Evolutionary conservation across 768 basidiomycete genomes (phyloP).

Genomic region (Mycena galericulata): DNA sequence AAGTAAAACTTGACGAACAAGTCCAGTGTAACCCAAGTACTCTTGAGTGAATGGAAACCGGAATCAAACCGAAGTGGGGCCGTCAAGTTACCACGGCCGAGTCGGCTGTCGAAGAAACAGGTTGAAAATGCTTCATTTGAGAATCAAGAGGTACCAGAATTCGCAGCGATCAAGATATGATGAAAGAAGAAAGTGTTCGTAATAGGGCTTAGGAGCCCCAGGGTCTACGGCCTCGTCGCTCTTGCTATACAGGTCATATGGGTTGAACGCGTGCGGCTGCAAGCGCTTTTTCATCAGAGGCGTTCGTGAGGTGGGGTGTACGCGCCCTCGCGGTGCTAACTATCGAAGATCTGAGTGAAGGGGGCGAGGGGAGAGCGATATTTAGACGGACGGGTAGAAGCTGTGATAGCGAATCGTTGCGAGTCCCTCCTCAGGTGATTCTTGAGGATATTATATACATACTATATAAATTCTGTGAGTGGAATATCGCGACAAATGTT

Average conservation of each 20-base stretch:
- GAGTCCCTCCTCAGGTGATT: no score
- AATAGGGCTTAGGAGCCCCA: slow-evolving; percentile 82
- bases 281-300: slow-evolving; percentile 73
- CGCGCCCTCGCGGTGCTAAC: slow-evolving; percentile 91
- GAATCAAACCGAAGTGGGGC: no score
- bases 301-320: slow-evolving; percentile 84
- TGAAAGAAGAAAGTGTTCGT: slow-evolving; percentile 80
- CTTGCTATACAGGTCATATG: slow-evolving; percentile 95
- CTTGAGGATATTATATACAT: slow-evolving; percentile 87
- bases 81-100: no score
- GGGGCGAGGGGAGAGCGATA: no score
- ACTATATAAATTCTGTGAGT: slow-evolving; percentile 60
- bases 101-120: no score
- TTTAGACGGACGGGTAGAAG: slow-evolving; percentile 96
- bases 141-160: no score
- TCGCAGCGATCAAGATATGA: no score
- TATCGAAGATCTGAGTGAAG: slow-evolving; percentile 30
- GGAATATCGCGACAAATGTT: neutral
- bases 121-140: no score
- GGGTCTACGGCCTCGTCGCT: slow-evolving; percentile 75
- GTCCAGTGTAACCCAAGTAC: no score
- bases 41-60: no score
- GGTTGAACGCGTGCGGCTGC: slow-evolving; percentile 90
- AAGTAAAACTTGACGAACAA: no score
- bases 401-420: slow-evolving; percentile 96